phyloP scores from a whole-genome alignment of 176 grass and related monocot species.

The Ananas comosus region DNA sequence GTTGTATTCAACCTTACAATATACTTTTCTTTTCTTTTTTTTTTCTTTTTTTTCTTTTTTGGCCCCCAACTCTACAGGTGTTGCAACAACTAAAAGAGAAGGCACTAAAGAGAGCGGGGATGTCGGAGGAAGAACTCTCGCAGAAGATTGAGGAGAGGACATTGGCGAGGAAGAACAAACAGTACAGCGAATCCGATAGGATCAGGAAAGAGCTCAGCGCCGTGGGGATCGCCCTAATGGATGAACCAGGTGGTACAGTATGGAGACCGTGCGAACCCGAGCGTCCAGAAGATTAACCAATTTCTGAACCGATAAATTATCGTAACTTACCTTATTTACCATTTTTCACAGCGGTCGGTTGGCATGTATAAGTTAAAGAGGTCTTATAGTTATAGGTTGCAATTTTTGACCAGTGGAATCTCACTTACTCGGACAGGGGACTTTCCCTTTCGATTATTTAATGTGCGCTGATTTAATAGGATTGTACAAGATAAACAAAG shows the following conservation, averaged over 20 bases:
- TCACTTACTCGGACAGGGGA: too few relatives aligned
- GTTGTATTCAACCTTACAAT: slow-evolving; percentile 6
- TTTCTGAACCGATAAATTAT: too few relatives aligned
- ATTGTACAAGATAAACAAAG: too few relatives aligned
- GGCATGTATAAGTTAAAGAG: too few relatives aligned
- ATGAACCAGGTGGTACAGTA: slow-evolving; percentile 57
- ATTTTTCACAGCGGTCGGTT: too few relatives aligned
- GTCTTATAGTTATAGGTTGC: too few relatives aligned
- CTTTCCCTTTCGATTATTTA: too few relatives aligned
- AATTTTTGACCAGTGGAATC: too few relatives aligned
- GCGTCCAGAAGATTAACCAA: background rate
- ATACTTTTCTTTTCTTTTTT: background rate
- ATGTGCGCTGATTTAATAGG: too few relatives aligned
- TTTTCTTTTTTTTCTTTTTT: background rate
- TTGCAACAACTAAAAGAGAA: slow-evolving; percentile 40
- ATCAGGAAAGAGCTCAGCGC: slow-evolving; percentile 39
- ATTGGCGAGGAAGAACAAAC: slow-evolving; percentile 40
- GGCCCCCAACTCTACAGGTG: slow-evolving; percentile 26
- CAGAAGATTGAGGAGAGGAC: slow-evolving; percentile 37
- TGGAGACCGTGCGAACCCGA: slow-evolving; percentile 68
- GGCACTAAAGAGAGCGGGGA: slow-evolving; percentile 28
- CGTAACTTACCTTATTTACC: background rate
- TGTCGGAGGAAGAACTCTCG: slow-evolving; percentile 22
- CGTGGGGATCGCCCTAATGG: slow-evolving; percentile 67
- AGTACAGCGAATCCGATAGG: slow-evolving; percentile 30